Evolutionary conservation across 139 green algal species (phyloP).

Genomic region (Medakamo hakoo): DNA sequence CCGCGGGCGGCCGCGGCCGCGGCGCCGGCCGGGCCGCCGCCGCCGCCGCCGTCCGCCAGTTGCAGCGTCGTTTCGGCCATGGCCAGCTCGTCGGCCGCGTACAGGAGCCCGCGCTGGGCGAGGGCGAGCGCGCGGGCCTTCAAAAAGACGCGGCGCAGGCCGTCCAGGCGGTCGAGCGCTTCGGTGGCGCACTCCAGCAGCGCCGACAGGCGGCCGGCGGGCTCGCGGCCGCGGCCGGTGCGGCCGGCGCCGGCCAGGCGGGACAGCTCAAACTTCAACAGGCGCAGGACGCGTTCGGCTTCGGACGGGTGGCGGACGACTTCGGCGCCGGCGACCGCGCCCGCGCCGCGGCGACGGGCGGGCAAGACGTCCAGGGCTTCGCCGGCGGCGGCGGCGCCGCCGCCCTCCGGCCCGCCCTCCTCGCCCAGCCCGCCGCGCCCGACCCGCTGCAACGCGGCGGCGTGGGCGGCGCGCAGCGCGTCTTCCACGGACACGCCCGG

Average conservation of each 20-base stretch:
- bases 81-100: slow-evolving; percentile 71
- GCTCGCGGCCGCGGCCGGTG: too few relatives aligned
- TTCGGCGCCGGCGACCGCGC: slow-evolving; percentile 19
- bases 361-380: neutral
- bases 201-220: slow-evolving; percentile 1
- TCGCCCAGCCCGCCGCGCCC: slow-evolving; percentile 36
- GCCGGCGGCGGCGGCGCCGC: neutral
- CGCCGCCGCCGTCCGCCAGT: slow-evolving; percentile 3
- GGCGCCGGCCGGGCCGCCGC: slow-evolving; percentile 10
- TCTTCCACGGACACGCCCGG: slow-evolving; percentile 18
- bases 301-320: slow-evolving; percentile 42
- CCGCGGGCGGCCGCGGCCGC: slow-evolving; percentile 1
- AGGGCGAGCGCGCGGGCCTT: slow-evolving; percentile 22
- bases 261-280: slow-evolving; percentile 19
- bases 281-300: slow-evolving; percentile 37
- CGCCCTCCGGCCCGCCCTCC: slow-evolving; percentile 5
- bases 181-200: slow-evolving; percentile 19
- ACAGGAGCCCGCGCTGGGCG: slow-evolving; percentile 53
- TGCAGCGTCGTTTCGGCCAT: slow-evolving; percentile 30
- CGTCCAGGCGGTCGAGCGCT: slow-evolving; percentile 45
- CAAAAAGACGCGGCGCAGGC: slow-evolving; percentile 43
- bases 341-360: neutral
- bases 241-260: too few relatives aligned
- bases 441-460: slow-evolving; percentile 18
- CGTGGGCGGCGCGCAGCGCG: slow-evolving; percentile 13